Evolutionary conservation across 2,329 filamentous ascomycete species (phyloP).

Genomic region (Penicillium sumatraense): DNA sequence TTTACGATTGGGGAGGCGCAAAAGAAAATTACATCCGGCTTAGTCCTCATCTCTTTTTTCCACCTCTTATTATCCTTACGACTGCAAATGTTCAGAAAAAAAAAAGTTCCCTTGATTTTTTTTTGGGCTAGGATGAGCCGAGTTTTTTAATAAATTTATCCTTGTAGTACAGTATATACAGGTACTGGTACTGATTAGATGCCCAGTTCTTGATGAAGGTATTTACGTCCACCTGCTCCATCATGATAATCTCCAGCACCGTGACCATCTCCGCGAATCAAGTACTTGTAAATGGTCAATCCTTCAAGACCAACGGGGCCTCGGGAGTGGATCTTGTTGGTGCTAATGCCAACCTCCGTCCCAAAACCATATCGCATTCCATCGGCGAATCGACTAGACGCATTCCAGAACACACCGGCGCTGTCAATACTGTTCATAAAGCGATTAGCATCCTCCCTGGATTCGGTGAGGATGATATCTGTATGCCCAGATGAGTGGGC

Average conservation of each 20-base stretch:
- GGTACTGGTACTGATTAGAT: constrained; percentile 36
- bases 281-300: constrained; percentile 96
- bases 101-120: constrained; percentile 19
- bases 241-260: constrained; percentile 72
- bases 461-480: constrained; percentile 81
- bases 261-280: constrained; percentile 82
- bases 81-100: constrained; percentile 29
- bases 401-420: constrained; percentile 95
- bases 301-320: constrained; percentile 94
- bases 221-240: constrained; percentile 58
- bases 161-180: background rate
- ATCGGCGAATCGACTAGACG: constrained; percentile 90
- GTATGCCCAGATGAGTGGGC: constrained; percentile 91
- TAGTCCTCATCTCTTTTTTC: constrained; percentile 32
- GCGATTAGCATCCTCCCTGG: constrained; percentile 68
- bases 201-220: constrained; percentile 56
- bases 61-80: no score
- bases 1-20: constrained; percentile 29
- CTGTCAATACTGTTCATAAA: constrained; percentile 89
- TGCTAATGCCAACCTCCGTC: constrained; percentile 97
- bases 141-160: background rate
- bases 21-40: constrained; percentile 35
- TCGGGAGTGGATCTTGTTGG: constrained; percentile 95
- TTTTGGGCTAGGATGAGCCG: background rate
- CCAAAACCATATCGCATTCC: constrained; percentile 98